Percentiles rank a stretch among this genome's conserved stretches.
These are phyloP conservation scores for Trichothecium sympodiale DNA, from an alignment of 2,329 filamentous ascomycete species.

Conservation along the genomic window DNA sequence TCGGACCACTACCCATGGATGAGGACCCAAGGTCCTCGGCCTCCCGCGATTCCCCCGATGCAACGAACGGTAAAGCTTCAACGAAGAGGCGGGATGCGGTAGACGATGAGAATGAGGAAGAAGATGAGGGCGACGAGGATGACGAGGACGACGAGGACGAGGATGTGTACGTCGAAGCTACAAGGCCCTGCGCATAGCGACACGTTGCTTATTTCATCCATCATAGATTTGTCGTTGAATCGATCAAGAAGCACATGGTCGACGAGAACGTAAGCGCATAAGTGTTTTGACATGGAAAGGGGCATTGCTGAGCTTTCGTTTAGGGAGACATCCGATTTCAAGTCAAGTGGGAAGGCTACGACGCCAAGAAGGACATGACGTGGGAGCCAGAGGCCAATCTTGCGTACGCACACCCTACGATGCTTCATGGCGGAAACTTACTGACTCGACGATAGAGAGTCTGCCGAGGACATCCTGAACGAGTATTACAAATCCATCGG, in stretches of 20 bases:
- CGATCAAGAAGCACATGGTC: conserved; percentile 56
- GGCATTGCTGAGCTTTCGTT: neutral
- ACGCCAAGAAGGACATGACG: conserved; percentile 57
- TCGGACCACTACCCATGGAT: neutral
- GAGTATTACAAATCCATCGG: conserved; percentile 55
- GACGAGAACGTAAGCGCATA: conserved; percentile 36
- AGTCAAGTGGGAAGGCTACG: conserved; percentile 75
- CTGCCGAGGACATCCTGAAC: conserved; percentile 47
- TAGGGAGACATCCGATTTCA: conserved; percentile 48
- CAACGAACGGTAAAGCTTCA: neutral
- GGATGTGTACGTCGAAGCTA: conserved; percentile 26
- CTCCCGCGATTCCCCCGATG: neutral
- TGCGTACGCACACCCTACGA: conserved; percentile 10
- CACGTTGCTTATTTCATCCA: conserved; percentile 9
- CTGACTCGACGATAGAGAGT: conserved; percentile 30
- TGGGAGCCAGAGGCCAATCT: conserved; percentile 69
- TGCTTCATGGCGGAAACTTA: neutral
- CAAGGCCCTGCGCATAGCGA: too few species aligned
- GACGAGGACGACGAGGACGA: conserved; percentile 23
- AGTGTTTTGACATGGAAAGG: conserved; percentile 4
- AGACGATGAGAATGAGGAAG: conserved; percentile 5
- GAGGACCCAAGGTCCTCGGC: neutral
- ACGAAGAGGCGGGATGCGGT: neutral
- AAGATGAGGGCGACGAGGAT: conserved; percentile 18
- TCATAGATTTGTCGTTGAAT: conserved; percentile 60